These are phyloP conservation scores for Chenopodium formosanum DNA, from an alignment of 148 eudicot genomes.

Conservation along the genomic window DNA sequence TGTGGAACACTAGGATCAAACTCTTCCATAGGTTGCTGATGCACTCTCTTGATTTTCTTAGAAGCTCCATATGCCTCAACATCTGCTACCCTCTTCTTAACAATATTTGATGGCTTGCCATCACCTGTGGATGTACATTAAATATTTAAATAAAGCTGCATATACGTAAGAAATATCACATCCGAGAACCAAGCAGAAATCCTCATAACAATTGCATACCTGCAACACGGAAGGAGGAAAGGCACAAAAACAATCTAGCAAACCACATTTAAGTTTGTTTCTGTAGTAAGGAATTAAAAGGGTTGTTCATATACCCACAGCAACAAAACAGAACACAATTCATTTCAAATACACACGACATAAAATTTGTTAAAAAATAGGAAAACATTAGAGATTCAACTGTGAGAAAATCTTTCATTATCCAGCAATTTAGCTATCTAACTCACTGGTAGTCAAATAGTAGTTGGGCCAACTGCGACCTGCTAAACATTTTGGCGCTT, in stretches of 20 bases:
- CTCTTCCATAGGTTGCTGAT: slow-evolving; percentile 22
- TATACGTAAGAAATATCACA: background rate
- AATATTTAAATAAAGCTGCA: slow-evolving; percentile 11
- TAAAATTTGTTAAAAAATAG: background rate
- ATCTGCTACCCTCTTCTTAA: slow-evolving; percentile 38
- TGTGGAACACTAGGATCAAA: slow-evolving; percentile 21
- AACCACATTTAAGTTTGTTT: background rate
- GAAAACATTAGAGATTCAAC: background rate
- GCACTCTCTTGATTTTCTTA: slow-evolving; percentile 31
- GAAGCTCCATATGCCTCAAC: slow-evolving; percentile 27
- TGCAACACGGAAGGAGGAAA: background rate
- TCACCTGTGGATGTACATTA: slow-evolving; percentile 31
- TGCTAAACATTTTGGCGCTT: background rate
- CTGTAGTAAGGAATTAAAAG: background rate
- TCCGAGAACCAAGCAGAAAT: background rate
- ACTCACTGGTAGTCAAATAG: background rate
- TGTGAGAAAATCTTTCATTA: background rate
- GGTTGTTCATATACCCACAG: background rate
- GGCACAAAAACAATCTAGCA: background rate
- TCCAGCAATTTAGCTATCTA: background rate
- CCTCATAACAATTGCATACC: background rate
- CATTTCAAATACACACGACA: background rate
- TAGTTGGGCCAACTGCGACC: background rate
- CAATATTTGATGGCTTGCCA: slow-evolving; percentile 21
- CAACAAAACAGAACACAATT: background rate